Evolutionary conservation across 768 basidiomycete species (phyloP).

Genomic region (Boletus insuetus): DNA sequence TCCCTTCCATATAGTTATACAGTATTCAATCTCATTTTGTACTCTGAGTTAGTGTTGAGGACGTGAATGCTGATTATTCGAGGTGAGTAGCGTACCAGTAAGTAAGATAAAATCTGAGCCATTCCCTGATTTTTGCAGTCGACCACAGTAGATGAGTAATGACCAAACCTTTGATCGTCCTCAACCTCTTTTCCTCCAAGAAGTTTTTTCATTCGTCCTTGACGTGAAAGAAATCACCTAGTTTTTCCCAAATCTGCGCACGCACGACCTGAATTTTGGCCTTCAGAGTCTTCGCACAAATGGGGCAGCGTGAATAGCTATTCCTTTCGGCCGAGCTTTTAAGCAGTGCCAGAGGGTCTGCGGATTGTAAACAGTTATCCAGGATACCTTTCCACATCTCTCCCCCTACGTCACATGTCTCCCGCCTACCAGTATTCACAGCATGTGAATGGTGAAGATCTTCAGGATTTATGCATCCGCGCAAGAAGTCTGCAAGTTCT

Average conservation of each 20-base stretch:
- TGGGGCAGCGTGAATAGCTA: fast-evolving
- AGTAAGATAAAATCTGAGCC: neutral
- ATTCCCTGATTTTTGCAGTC: neutral
- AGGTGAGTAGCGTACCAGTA: neutral
- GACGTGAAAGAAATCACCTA: conserved; percentile 1
- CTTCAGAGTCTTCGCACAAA: neutral
- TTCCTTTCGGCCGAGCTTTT: too few species aligned
- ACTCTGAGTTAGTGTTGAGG: too few species aligned
- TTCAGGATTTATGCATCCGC: too few species aligned
- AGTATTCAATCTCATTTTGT: too few species aligned
- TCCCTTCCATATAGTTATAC: too few species aligned
- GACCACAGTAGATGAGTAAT: neutral
- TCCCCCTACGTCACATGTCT: neutral
- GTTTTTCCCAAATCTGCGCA: neutral
- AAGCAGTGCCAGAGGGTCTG: conserved; percentile 6
- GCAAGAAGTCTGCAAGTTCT: neutral
- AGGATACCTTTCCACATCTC: neutral
- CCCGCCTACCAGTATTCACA: neutral
- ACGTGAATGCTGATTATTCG: too few species aligned
- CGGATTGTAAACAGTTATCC: neutral
- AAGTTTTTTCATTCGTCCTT: too few species aligned
- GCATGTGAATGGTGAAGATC: neutral
- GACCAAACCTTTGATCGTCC: too few species aligned
- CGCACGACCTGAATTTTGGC: neutral
- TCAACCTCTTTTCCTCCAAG: too few species aligned